phyloP scores from a whole-genome alignment of 1,139 yeast species.

The Candida tropicalis region DNA sequence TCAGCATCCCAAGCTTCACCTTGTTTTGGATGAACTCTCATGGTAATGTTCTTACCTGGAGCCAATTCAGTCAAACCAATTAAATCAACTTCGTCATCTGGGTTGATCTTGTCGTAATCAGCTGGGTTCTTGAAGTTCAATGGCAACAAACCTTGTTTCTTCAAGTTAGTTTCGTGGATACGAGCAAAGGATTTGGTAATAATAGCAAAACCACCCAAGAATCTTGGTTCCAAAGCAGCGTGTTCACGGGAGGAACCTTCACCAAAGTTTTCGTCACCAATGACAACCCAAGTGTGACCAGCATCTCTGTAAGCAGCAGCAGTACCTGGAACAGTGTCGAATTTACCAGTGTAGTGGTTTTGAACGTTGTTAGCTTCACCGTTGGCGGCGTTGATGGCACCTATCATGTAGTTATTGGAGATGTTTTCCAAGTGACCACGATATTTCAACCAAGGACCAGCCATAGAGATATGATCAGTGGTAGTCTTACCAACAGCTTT shows the following conservation, averaged over 20 bases:
- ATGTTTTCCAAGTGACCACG: slow-evolving; percentile 97
- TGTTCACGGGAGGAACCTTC: slow-evolving; percentile 99
- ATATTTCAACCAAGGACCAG: slow-evolving; percentile 99
- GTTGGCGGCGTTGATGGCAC: slow-evolving; percentile 95
- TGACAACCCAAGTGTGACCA: slow-evolving; percentile 95
- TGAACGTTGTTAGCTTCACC: slow-evolving; percentile 93
- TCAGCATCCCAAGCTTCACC: slow-evolving; percentile 77
- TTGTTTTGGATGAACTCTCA: slow-evolving; percentile 91
- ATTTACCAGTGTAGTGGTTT: too few species aligned
- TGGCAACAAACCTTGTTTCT: slow-evolving; percentile 96
- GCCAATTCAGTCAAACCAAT: slow-evolving; percentile 83
- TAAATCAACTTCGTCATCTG: slow-evolving; percentile 86
- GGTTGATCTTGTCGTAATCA: slow-evolving; percentile 78
- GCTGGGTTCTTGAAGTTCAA: slow-evolving; percentile 85
- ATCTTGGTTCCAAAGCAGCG: slow-evolving; percentile 95
- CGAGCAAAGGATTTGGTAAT: slow-evolving; percentile 96
- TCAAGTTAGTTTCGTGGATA: slow-evolving; percentile 80
- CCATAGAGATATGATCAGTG: slow-evolving; percentile 97
- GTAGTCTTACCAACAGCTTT: slow-evolving; percentile 98
- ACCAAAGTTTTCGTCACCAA: slow-evolving; percentile 97
- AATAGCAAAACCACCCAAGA: slow-evolving; percentile 86
- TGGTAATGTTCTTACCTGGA: slow-evolving; percentile 87
- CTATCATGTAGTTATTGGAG: slow-evolving; percentile 91
- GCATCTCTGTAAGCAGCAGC: slow-evolving; percentile 91
- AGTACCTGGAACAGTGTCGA: slow-evolving; percentile 17